Percentiles rank a stretch among this genome's conserved stretches.
Evolutionary conservation across 176 grass and related monocot species (phyloP).

Genomic region (Phyllostachys edulis): DNA sequence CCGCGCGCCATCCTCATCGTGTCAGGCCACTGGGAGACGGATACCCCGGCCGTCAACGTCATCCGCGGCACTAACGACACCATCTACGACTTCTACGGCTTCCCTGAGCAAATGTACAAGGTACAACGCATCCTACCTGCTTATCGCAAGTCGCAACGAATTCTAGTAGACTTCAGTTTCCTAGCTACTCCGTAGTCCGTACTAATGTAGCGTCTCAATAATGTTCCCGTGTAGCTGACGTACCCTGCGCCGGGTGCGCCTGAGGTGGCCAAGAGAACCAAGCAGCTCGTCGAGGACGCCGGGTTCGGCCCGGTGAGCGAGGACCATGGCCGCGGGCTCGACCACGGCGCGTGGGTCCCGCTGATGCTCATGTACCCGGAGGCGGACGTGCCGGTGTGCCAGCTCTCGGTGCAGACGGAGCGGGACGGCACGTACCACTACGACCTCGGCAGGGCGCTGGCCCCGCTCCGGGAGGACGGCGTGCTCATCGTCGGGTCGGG

Average conservation of each 20-base stretch:
- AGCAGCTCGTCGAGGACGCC: conserved; percentile 57
- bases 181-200: neutral
- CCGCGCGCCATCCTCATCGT: conserved; percentile 76
- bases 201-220: neutral
- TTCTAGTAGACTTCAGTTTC: too few species aligned
- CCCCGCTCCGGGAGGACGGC: conserved; percentile 57
- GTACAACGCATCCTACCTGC: neutral
- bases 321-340: conserved; percentile 59
- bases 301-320: conserved; percentile 63
- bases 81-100: conserved; percentile 74
- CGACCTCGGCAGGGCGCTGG: conserved; percentile 71
- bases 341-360: conserved; percentile 82
- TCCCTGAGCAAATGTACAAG: conserved; percentile 75
- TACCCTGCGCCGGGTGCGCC: conserved; percentile 75
- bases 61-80: conserved; percentile 50
- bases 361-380: conserved; percentile 85
- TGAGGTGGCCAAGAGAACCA: conserved; percentile 55
- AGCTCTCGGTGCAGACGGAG: conserved; percentile 63
- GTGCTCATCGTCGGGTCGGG: conserved; percentile 84
- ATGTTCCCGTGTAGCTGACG: conserved; percentile 45
- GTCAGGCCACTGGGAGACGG: conserved; percentile 80
- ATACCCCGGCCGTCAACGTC: conserved; percentile 49
- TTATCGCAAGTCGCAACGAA: too few species aligned
- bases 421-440: conserved; percentile 72
- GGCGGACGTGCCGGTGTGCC: conserved; percentile 74